A percentile compares a stretch with the other conserved stretches of the same genome.
Evolutionary conservation across 306 rosid genomes (phyloP).

Genomic region (Luffa aegyptiaca): DNA sequence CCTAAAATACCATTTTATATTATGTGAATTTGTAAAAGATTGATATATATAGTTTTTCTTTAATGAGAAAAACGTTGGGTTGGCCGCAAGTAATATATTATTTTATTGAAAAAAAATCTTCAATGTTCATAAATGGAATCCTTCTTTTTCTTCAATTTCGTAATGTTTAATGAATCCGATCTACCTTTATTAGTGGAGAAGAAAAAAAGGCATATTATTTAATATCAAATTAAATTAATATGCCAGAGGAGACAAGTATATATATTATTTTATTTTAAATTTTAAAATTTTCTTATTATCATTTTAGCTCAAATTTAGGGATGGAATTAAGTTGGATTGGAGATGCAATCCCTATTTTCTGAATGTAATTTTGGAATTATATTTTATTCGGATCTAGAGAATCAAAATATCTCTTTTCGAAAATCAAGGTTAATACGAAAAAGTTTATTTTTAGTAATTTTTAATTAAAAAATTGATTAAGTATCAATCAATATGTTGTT

Average conservation of each 20-base stretch:
- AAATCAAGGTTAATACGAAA: background rate
- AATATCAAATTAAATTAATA: background rate
- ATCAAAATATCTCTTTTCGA: background rate
- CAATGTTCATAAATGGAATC: background rate
- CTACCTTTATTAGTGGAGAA: background rate
- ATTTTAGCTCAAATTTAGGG: background rate
- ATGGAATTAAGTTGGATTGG: background rate
- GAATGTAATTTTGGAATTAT: background rate
- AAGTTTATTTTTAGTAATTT: too few relatives aligned
- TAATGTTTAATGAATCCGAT: background rate
- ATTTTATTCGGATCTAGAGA: background rate
- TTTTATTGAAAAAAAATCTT: too few relatives aligned
- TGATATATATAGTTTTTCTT: too few relatives aligned
- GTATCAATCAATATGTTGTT: too few relatives aligned
- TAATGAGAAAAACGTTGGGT: too few relatives aligned
- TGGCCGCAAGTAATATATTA: too few relatives aligned
- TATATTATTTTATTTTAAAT: background rate
- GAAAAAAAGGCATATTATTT: too few relatives aligned
- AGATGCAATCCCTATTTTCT: background rate
- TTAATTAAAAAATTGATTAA: too few relatives aligned
- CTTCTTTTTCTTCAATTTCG: background rate
- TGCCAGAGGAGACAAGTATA: background rate
- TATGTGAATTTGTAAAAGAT: too few relatives aligned
- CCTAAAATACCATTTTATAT: background rate
- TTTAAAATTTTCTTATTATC: background rate